Conservation (phyloP, 495 filamentous ascomycete genomes). For the Tuber microsphaerosporum region DNA sequence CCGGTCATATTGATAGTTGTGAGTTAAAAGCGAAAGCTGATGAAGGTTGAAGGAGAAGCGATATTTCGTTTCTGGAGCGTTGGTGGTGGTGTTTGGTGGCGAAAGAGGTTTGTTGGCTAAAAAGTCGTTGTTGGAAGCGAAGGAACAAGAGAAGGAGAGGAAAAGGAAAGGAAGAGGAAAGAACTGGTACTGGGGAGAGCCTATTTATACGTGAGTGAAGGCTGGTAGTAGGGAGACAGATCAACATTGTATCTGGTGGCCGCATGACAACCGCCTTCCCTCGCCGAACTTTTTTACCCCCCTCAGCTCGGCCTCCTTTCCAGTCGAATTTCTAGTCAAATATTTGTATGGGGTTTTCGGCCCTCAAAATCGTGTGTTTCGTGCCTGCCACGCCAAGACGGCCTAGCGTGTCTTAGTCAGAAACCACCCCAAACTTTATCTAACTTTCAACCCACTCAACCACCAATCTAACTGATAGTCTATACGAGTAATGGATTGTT, state of each 20-base stretch:
- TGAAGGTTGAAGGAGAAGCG: not conserved
- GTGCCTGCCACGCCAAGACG: not conserved
- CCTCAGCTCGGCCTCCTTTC: conserved; percentile 32
- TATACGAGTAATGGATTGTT: not conserved
- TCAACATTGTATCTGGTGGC: conserved; percentile 8
- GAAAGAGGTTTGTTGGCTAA: conserved; percentile 31
- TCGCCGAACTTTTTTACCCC: conserved; percentile 35
- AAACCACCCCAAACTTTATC: conserved; percentile 14
- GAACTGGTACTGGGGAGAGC: conserved; percentile 15
- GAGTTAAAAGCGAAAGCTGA: not conserved
- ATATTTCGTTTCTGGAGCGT: conserved; percentile 9
- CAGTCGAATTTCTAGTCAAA: conserved; percentile 33
- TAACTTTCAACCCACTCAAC: not conserved
- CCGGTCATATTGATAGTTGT: conserved; percentile 71
- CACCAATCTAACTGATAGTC: not conserved
- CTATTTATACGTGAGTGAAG: conserved; percentile 40
- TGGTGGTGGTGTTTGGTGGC: conserved; percentile 43
- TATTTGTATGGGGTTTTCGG: conserved; percentile 41
- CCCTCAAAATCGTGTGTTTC: conserved; percentile 30
- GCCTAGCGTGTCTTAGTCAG: conserved; percentile 33
- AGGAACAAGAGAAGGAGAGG: conserved; percentile 36
- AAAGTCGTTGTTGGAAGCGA: conserved; percentile 39
- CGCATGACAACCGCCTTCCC: conserved; percentile 39
- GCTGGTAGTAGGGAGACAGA: conserved; percentile 25
- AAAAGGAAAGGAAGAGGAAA: conserved; percentile 37